Evolutionary conservation across 768 basidiomycete genomes (phyloP).

Genomic region (Hypholoma fasciculare): DNA sequence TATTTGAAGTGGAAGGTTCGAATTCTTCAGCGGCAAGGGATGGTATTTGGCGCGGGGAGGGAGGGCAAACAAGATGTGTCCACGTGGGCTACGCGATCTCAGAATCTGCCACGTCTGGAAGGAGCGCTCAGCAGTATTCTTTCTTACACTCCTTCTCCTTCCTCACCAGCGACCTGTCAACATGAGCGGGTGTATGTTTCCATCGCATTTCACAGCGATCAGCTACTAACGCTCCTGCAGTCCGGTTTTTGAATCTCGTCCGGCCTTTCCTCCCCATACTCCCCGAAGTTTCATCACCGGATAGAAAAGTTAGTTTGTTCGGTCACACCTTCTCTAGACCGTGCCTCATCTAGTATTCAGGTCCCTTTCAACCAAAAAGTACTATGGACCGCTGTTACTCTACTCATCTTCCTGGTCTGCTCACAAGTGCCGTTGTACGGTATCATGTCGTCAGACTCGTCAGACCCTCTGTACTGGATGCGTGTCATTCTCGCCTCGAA

Average conservation of each 20-base stretch:
- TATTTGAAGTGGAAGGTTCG: too few species aligned
- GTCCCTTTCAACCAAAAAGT: conserved; percentile 99
- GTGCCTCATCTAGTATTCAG: conserved; percentile 34
- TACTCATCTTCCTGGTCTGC: conserved; percentile 99
- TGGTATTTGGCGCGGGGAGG: too few species aligned
- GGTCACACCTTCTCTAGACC: neutral
- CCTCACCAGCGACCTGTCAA: conserved; percentile 31
- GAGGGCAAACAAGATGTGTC: too few species aligned
- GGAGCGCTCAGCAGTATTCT: too few species aligned
- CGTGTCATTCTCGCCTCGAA: conserved; percentile 99
- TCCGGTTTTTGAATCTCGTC: conserved; percentile 97
- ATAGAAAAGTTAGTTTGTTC: conserved; percentile 74
- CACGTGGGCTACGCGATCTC: neutral
- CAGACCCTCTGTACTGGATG: conserved; percentile 99
- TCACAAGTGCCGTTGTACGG: conserved; percentile 99
- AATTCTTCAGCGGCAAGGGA: too few species aligned
- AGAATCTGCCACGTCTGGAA: neutral
- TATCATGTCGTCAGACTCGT: conserved; percentile 99
- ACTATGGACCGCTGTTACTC: conserved; percentile 98
- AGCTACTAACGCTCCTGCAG: conserved; percentile 38
- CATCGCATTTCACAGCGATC: neutral
- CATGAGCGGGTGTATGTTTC: conserved; percentile 80
- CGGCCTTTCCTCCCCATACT: conserved; percentile 96
- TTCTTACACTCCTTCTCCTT: conserved; percentile 21
- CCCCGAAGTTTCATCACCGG: conserved; percentile 96